phyloP scores from a whole-genome alignment of 805 yeast genomes.

The Wickerhamomyces mucosus region DNA sequence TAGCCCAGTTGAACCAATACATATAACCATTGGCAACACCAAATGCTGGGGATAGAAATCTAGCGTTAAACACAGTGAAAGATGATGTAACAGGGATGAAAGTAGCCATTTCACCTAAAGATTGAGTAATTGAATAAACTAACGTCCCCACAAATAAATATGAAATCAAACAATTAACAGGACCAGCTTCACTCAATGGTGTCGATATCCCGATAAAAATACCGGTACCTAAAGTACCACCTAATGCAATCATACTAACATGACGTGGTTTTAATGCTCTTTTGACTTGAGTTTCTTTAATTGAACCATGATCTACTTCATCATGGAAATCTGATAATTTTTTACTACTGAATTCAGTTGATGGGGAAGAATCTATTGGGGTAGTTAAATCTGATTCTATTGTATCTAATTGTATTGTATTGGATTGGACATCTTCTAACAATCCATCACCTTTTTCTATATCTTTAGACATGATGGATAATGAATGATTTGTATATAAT shows the following conservation, averaged over 20 bases:
- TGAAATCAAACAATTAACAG: constrained; percentile 57
- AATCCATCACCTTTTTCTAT: too few species aligned
- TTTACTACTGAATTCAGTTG: too few species aligned
- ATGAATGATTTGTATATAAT: too few species aligned
- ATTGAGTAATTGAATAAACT: constrained; percentile 58
- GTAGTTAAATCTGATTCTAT: too few species aligned
- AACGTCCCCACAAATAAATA: constrained; percentile 58
- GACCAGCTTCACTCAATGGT: constrained; percentile 52
- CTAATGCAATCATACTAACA: constrained; percentile 67
- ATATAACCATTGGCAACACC: constrained; percentile 69
- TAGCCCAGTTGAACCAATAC: constrained; percentile 74
- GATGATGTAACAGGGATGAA: constrained; percentile 61
- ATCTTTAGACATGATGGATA: too few species aligned
- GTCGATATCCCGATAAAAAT: constrained; percentile 55
- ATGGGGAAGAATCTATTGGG: too few species aligned
- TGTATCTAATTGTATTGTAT: too few species aligned
- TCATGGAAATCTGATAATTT: neutral
- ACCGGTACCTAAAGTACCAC: constrained; percentile 78
- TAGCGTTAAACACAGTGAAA: constrained; percentile 57
- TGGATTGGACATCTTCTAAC: too few species aligned
- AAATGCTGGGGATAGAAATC: constrained; percentile 57
- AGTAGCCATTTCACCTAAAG: constrained; percentile 77
- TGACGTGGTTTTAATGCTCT: constrained; percentile 60
- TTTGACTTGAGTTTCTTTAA: constrained; percentile 36
- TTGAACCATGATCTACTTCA: constrained; percentile 10